A percentile compares a stretch with the other conserved stretches of the same genome.
These are phyloP conservation scores for Solanum infundibuliforme DNA, from an alignment of 257 asterid genomes.

Conservation along the genomic window DNA sequence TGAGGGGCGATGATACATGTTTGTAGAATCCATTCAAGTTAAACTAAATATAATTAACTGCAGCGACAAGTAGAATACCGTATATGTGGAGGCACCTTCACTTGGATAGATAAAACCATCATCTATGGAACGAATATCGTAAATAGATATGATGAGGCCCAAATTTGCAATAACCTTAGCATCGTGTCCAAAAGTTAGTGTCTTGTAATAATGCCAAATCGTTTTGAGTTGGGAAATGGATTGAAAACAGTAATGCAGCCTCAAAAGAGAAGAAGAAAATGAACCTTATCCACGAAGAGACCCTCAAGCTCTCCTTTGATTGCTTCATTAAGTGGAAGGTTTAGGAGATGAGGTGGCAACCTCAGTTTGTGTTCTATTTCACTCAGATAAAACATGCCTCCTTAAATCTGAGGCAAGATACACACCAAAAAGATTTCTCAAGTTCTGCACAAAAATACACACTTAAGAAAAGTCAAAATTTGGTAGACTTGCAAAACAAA, in stretches of 20 bases:
- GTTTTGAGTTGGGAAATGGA: background rate
- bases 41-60: background rate
- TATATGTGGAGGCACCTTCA: slow-evolving; percentile 84
- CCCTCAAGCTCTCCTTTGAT: slow-evolving; percentile 65
- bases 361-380: slow-evolving; percentile 64
- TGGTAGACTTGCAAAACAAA: background rate
- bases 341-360: slow-evolving; percentile 40
- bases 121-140: slow-evolving; percentile 55
- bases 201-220: background rate
- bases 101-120: slow-evolving; percentile 74
- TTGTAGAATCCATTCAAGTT: background rate
- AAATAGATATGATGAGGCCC: slow-evolving; percentile 66
- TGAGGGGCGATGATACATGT: background rate
- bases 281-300: slow-evolving; percentile 73
- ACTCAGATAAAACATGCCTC: slow-evolving; percentile 62
- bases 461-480: background rate
- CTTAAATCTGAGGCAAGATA: background rate
- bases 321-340: slow-evolving; percentile 52
- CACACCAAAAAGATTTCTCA: background rate
- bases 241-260: background rate
- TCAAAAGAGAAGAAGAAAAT: background rate
- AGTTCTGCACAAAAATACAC: background rate
- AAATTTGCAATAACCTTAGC: slow-evolving; percentile 51
- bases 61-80: slow-evolving; percentile 29
- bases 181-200: background rate